A percentile compares a stretch with the other conserved stretches of the same genome.
Evolutionary conservation across 2,329 filamentous ascomycete species (phyloP).

Genomic region (Fusarium sp.): DNA sequence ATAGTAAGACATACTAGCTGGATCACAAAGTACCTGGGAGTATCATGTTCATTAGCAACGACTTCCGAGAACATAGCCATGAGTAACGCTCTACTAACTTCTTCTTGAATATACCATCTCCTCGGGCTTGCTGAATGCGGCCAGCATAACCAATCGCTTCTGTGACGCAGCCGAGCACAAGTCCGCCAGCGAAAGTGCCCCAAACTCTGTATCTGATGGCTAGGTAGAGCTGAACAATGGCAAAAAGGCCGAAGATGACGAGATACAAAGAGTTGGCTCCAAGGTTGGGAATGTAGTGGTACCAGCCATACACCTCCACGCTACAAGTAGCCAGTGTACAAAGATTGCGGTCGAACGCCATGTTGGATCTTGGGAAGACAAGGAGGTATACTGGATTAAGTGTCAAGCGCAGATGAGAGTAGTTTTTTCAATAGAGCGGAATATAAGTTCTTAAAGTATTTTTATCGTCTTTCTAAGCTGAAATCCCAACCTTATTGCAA

Average conservation of each 20-base stretch:
- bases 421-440: not conserved
- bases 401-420: not conserved
- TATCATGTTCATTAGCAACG: not conserved
- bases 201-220: slow-evolving; percentile 41
- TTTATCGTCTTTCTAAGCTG: not conserved
- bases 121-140: slow-evolving; percentile 8
- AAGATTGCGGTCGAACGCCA: slow-evolving; percentile 4
- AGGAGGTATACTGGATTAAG: not conserved
- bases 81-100: not conserved
- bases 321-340: slow-evolving; percentile 39
- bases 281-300: slow-evolving; percentile 33
- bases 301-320: slow-evolving; percentile 33
- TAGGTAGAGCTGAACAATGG: slow-evolving; percentile 32
- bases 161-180: slow-evolving; percentile 41
- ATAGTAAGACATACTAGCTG: slow-evolving; percentile 44
- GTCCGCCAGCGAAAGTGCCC: slow-evolving; percentile 36
- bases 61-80: not conserved
- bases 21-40: slow-evolving; percentile 23
- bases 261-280: slow-evolving; percentile 36
- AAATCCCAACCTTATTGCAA: not conserved
- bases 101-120: slow-evolving; percentile 2
- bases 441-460: not conserved
- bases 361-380: not conserved
- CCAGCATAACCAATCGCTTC: slow-evolving; percentile 41
- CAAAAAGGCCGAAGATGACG: slow-evolving; percentile 29